These are phyloP conservation scores for Quercus glauca DNA, from an alignment of 306 rosid genomes.

Conservation along the genomic window DNA sequence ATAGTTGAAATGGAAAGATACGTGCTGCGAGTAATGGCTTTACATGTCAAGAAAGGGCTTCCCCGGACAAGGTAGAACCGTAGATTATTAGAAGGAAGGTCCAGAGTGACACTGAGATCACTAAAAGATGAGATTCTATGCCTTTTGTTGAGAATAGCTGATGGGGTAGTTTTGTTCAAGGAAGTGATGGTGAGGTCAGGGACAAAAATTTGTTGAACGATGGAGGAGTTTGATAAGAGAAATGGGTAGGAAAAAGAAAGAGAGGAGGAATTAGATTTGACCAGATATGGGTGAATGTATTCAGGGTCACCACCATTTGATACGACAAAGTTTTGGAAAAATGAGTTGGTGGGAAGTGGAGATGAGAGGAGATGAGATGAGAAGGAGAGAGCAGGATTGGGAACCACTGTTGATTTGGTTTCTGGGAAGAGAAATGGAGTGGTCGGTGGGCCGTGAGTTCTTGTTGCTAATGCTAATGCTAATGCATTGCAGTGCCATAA, in stretches of 20 bases:
- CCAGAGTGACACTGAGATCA: constrained; percentile 77
- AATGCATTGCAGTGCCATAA: neutral
- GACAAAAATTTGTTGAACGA: constrained; percentile 53
- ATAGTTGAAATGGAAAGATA: constrained; percentile 58
- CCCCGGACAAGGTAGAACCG: constrained; percentile 77
- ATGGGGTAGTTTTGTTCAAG: constrained; percentile 6
- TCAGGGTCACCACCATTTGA: constrained; percentile 75
- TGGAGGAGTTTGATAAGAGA: constrained; percentile 38
- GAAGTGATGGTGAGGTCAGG: constrained; percentile 71
- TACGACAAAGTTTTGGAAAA: constrained; percentile 75
- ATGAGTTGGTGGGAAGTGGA: constrained; percentile 84
- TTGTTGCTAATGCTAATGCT: neutral
- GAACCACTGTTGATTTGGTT: constrained; percentile 57
- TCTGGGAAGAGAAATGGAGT: constrained; percentile 64
- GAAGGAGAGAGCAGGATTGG: constrained; percentile 73
- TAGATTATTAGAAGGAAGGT: constrained; percentile 67
- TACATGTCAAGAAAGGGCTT: constrained; percentile 66
- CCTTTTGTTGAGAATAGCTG: constrained; percentile 15
- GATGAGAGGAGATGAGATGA: constrained; percentile 48
- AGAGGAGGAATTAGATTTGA: constrained; percentile 56
- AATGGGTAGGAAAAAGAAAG: constrained; percentile 73
- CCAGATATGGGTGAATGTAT: constrained; percentile 77
- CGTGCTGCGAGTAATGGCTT: constrained; percentile 38
- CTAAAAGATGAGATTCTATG: constrained; percentile 57
- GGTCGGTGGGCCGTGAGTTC: constrained; percentile 3